Percentiles rank a stretch among this genome's conserved stretches.
These are phyloP conservation scores for Borealophlyctis nickersoniae DNA, from an alignment of 192 early-diverging fungal genomes.

Conservation along the genomic window DNA sequence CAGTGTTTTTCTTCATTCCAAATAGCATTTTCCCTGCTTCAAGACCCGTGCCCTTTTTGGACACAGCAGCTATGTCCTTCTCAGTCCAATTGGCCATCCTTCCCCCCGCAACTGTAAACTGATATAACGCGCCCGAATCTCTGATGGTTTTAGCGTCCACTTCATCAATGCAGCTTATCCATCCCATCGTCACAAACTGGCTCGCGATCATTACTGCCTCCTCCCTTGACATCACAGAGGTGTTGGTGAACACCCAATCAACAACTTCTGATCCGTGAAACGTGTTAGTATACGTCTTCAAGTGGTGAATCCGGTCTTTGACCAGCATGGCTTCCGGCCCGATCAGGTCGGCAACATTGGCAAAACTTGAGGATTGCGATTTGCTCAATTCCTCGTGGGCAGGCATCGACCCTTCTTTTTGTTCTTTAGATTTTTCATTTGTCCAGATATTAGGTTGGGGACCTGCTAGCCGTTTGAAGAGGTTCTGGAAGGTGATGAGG, in stretches of 20 bases:
- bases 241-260: conserved; percentile 29
- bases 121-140: conserved; percentile 27
- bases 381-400: not conserved
- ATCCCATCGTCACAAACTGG: conserved; percentile 24
- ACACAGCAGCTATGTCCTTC: conserved; percentile 10
- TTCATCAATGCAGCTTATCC: conserved; percentile 21
- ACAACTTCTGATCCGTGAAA: conserved; percentile 32
- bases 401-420: not conserved
- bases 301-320: conserved; percentile 19
- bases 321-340: conserved; percentile 15
- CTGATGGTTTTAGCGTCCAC: conserved; percentile 14
- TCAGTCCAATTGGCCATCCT: conserved; percentile 29
- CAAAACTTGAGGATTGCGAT: not conserved
- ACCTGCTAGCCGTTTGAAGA: not conserved
- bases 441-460: not conserved
- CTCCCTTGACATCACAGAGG: conserved; percentile 15
- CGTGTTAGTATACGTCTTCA: conserved; percentile 32
- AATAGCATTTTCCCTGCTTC: conserved; percentile 2
- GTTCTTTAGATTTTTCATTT: not conserved
- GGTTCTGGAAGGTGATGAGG: not conserved
- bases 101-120: conserved; percentile 24
- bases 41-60: conserved; percentile 6
- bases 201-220: conserved; percentile 28
- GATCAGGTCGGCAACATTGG: conserved; percentile 1
- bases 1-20: conserved; percentile 1